phyloP scores from a whole-genome alignment of 2,329 filamentous ascomycete species.

The Fusarium sulawesiense region DNA sequence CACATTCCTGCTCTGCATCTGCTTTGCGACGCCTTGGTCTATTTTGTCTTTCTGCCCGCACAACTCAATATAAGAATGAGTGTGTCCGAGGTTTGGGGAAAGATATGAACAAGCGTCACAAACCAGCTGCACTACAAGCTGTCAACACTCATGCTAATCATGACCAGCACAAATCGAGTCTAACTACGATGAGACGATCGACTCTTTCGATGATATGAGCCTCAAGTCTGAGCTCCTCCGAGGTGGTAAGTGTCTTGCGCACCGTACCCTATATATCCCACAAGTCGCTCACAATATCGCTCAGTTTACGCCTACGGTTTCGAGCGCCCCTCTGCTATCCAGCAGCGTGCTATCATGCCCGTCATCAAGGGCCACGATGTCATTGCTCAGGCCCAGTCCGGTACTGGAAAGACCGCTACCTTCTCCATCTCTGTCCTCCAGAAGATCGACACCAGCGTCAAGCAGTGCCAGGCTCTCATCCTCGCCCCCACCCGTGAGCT shows the following conservation, averaged over 20 bases:
- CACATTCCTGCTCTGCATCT: conserved; percentile 13
- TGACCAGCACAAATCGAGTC: conserved; percentile 95
- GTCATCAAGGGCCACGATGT: conserved; percentile 99
- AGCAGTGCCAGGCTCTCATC: conserved; percentile 98
- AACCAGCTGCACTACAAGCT: neutral
- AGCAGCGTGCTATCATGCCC: conserved; percentile 99
- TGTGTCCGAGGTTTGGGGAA: neutral
- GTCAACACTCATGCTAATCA: conserved; percentile 38
- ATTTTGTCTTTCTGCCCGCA: conserved; percentile 28
- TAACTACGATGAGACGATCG: conserved; percentile 99
- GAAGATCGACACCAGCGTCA: conserved; percentile 95
- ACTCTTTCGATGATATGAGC: conserved; percentile 98
- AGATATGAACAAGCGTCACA: neutral
- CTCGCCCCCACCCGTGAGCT: conserved; percentile 98
- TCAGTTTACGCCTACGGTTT: conserved; percentile 98
- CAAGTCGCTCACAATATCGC: conserved; percentile 43
- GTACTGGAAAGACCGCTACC: conserved; percentile 99
- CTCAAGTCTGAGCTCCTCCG: conserved; percentile 97
- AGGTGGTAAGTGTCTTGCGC: conserved; percentile 69
- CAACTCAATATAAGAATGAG: conserved; percentile 22
- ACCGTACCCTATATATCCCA: conserved; percentile 33
- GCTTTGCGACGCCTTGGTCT: conserved; percentile 11
- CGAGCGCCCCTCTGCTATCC: conserved; percentile 98
- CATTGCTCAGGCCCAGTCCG: conserved; percentile 99
- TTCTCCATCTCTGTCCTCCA: conserved; percentile 99